Percentiles rank a stretch among this genome's conserved stretches.
Evolutionary conservation across 495 filamentous ascomycete species (phyloP).

Genomic region (Geopyxis carbonaria): DNA sequence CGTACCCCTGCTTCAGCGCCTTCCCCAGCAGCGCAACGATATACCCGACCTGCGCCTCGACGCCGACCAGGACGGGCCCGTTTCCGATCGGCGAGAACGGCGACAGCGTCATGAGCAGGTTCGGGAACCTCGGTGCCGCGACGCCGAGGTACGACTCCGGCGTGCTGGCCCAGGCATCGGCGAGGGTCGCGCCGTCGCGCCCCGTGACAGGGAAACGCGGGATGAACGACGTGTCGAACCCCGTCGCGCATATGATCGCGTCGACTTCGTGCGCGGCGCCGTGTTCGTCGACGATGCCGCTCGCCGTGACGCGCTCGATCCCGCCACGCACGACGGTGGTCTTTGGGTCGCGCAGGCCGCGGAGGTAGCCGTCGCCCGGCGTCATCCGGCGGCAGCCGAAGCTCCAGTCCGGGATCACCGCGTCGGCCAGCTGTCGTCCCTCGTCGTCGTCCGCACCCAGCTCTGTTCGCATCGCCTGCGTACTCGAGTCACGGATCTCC

Average conservation of each 20-base stretch:
- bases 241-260: conserved; percentile 51
- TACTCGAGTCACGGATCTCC: too few species aligned
- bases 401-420: conserved; percentile 46
- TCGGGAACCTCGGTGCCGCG: conserved; percentile 47
- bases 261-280: conserved; percentile 37
- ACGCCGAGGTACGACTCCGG: conserved; percentile 49
- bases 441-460: too few species aligned
- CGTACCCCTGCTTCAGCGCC: not conserved
- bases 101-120: conserved; percentile 36
- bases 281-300: conserved; percentile 38
- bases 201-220: conserved; percentile 43
- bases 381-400: conserved; percentile 55
- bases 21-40: not conserved
- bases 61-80: conserved; percentile 17
- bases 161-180: conserved; percentile 41
- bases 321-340: conserved; percentile 39
- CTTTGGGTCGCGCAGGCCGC: conserved; percentile 47
- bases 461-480: too few species aligned
- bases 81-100: conserved; percentile 24
- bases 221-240: conserved; percentile 41
- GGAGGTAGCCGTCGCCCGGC: conserved; percentile 54
- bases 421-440: conserved; percentile 31
- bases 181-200: conserved; percentile 32
- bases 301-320: conserved; percentile 41
- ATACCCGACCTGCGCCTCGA: conserved; percentile 7